These are phyloP conservation scores for Acanthochlamys bracteata DNA, from an alignment of 106 monocot species.

Conservation along the genomic window DNA sequence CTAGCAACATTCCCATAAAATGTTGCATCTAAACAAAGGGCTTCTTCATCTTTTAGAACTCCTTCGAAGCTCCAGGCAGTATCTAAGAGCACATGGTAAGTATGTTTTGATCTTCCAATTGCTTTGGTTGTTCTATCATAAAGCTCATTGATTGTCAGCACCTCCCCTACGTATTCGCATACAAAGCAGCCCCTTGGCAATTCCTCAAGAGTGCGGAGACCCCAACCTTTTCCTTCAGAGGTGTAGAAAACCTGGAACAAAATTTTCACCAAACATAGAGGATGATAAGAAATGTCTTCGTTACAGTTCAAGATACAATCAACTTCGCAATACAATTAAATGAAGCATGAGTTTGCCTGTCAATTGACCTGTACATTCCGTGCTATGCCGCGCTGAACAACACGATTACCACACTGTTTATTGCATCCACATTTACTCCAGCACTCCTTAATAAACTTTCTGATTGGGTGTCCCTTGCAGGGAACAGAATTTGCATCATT, in stretches of 20 bases:
- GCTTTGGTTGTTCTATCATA: slow-evolving; percentile 50
- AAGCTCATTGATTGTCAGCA: slow-evolving; percentile 77
- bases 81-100: slow-evolving; percentile 74
- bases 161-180: slow-evolving; percentile 88
- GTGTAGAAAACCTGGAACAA: slow-evolving; percentile 58
- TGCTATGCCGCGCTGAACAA: slow-evolving; percentile 78
- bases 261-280: no score
- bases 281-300: no score
- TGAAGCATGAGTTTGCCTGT: no score
- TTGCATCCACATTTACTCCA: slow-evolving; percentile 91
- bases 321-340: no score
- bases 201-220: slow-evolving; percentile 46
- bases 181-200: slow-evolving; percentile 78
- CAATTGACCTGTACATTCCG: slow-evolving; percentile 45
- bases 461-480: slow-evolving; percentile 66
- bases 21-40: slow-evolving; percentile 90
- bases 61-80: slow-evolving; percentile 89
- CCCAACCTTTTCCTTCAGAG: slow-evolving; percentile 72
- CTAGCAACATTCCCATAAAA: slow-evolving; percentile 87
- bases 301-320: no score
- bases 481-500: slow-evolving; percentile 36
- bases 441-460: slow-evolving; percentile 82
- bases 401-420: slow-evolving; percentile 75
- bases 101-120: slow-evolving; percentile 48
- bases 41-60: slow-evolving; percentile 82